Percentiles rank a stretch among this genome's conserved stretches.
Evolutionary conservation across 768 basidiomycete species (phyloP).

Genomic region (Mrakia blollopis): DNA sequence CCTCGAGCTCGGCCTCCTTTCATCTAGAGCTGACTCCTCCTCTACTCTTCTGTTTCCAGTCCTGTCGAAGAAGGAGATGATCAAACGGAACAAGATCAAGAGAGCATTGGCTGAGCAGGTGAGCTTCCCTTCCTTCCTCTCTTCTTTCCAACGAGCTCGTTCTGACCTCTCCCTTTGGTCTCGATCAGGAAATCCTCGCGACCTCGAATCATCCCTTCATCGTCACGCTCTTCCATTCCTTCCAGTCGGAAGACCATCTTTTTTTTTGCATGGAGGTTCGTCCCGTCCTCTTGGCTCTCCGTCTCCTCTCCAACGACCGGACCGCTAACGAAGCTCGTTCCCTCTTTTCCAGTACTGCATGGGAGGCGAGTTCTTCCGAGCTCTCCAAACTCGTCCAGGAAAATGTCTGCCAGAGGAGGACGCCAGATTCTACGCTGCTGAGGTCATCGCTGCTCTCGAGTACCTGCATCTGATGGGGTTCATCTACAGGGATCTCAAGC

Average conservation of each 20-base stretch:
- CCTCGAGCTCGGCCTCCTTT: neutral
- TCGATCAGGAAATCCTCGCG: slow-evolving; percentile 75
- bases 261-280: slow-evolving; percentile 66
- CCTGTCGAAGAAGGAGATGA: slow-evolving; percentile 98
- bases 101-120: slow-evolving; percentile 91
- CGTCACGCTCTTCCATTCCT: slow-evolving; percentile 97
- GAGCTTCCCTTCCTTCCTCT: slow-evolving; percentile 5
- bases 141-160: neutral
- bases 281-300: slow-evolving; percentile 29
- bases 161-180: neutral
- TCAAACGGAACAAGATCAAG: slow-evolving; percentile 99
- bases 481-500: slow-evolving; percentile 98
- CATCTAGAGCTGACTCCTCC: neutral
- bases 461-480: slow-evolving; percentile 99
- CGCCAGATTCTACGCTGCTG: slow-evolving; percentile 95
- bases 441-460: slow-evolving; percentile 94
- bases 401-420: slow-evolving; percentile 95
- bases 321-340: slow-evolving; percentile 52
- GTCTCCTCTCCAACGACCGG: slow-evolving; percentile 39
- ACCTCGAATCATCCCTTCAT: slow-evolving; percentile 99
- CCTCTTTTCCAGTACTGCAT: slow-evolving; percentile 69
- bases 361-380: slow-evolving; percentile 98
- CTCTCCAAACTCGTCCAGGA: slow-evolving; percentile 89
- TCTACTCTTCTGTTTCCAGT: slow-evolving; percentile 52
- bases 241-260: slow-evolving; percentile 95